Evolutionary conservation across 2,329 filamentous ascomycete genomes (phyloP).

Genomic region (Zasmidium angulare): DNA sequence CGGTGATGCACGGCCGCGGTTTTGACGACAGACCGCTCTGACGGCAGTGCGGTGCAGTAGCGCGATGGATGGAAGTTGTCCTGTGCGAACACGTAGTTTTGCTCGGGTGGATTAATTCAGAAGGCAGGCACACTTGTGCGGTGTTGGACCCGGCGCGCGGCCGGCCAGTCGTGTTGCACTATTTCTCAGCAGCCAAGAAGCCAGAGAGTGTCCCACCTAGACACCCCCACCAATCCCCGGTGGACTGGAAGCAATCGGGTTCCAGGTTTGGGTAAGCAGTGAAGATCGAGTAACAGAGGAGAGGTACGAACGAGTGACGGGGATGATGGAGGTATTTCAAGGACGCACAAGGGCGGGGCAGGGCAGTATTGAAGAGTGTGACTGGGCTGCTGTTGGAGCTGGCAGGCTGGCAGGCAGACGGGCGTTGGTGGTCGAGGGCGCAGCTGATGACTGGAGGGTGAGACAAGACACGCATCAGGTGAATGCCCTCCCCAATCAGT

Average conservation of each 20-base stretch:
- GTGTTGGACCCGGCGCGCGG: constrained; percentile 6
- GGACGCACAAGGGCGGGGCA: neutral
- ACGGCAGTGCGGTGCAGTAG: constrained; percentile 12
- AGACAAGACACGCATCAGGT: neutral
- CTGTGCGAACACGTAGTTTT: constrained; percentile 7
- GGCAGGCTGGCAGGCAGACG: neutral
- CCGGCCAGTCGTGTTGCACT: constrained; percentile 9
- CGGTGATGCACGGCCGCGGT: constrained; percentile 1
- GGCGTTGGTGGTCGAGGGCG: neutral
- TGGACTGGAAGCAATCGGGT: neutral
- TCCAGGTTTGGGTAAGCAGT: neutral
- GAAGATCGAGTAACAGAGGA: neutral
- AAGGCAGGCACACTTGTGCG: too few species aligned
- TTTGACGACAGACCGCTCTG: constrained; percentile 1
- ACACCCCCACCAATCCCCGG: too few species aligned
- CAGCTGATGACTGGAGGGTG: neutral
- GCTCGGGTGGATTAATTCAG: too few species aligned
- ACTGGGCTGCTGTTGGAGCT: neutral
- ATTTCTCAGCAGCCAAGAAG: neutral
- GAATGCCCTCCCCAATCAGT: too few species aligned
- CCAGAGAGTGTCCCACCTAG: neutral
- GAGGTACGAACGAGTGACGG: neutral
- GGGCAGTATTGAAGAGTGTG: neutral
- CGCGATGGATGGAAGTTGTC: constrained; percentile 9
- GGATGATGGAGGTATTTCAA: neutral